These are phyloP conservation scores for Durotheca rogersii DNA, from an alignment of 495 filamentous ascomycete genomes.

Conservation along the genomic window DNA sequence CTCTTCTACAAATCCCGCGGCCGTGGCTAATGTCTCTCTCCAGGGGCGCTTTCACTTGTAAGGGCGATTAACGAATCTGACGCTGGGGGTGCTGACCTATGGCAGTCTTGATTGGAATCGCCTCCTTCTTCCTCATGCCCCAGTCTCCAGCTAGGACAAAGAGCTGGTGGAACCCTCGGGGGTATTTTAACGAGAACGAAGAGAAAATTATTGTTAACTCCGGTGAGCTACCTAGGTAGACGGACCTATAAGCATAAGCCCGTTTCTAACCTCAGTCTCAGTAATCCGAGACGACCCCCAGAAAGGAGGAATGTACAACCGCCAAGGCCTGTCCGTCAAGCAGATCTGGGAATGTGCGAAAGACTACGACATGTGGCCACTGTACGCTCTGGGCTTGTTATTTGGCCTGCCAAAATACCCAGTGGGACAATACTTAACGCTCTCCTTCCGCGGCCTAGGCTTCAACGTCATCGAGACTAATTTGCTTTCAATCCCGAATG, in stretches of 20 bases:
- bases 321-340: constrained; percentile 61
- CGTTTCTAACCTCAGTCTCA: constrained; percentile 8
- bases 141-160: constrained; percentile 69
- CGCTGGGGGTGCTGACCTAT: background rate
- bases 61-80: background rate
- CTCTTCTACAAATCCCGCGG: background rate
- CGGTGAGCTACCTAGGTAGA: constrained; percentile 6
- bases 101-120: constrained; percentile 58
- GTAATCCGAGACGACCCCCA: constrained; percentile 69
- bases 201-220: constrained; percentile 76
- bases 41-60: constrained; percentile 28
- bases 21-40: constrained; percentile 9
- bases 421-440: constrained; percentile 61
- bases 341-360: constrained; percentile 53
- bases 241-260: background rate
- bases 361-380: constrained; percentile 46
- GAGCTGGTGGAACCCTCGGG: constrained; percentile 55
- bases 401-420: constrained; percentile 62
- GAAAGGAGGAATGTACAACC: constrained; percentile 61
- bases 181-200: constrained; percentile 68
- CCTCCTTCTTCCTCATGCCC: constrained; percentile 68
- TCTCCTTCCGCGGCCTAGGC: constrained; percentile 61
- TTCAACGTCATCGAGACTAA: constrained; percentile 73
- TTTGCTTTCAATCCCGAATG: constrained; percentile 23
- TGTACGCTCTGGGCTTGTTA: constrained; percentile 64